Conservation (phyloP, 495 filamentous ascomycete genomes). For the Neurospora sp. region DNA sequence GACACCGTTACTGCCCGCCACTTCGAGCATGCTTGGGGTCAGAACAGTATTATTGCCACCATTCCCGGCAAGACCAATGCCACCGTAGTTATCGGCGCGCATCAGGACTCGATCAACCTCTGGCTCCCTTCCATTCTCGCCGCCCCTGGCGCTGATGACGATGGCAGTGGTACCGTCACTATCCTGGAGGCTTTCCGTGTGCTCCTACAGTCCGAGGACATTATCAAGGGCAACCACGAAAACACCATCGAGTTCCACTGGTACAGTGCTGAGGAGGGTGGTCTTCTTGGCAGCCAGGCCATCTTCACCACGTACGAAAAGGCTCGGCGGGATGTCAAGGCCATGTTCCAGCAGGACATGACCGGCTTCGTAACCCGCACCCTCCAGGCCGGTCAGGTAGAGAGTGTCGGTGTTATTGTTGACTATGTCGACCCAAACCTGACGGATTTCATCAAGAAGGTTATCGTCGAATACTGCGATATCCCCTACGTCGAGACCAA, state of each 20-base stretch:
- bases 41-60: constrained; percentile 84
- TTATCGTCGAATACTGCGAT: constrained; percentile 80
- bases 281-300: constrained; percentile 81
- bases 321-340: constrained; percentile 66
- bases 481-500: constrained; percentile 86
- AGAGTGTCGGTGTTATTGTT: constrained; percentile 86
- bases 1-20: constrained; percentile 55
- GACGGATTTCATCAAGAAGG: constrained; percentile 84
- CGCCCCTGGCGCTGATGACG: constrained; percentile 52
- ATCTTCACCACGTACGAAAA: constrained; percentile 83
- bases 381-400: constrained; percentile 68
- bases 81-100: constrained; percentile 61
- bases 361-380: constrained; percentile 84
- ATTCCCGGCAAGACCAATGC: constrained; percentile 80
- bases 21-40: constrained; percentile 81
- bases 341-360: constrained; percentile 99
- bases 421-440: constrained; percentile 79
- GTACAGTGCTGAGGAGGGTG: constrained; percentile 95
- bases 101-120: constrained; percentile 75
- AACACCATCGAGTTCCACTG: constrained; percentile 99
- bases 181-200: constrained; percentile 53
- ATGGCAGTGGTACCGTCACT: constrained; percentile 49
- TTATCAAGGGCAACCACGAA: constrained; percentile 43
- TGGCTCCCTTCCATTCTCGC: constrained; percentile 77
- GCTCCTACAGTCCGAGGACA: constrained; percentile 40